These are phyloP conservation scores for Trichosporon sp. DNA, from an alignment of 1,284 basidiomycete genomes.

Conservation along the genomic window DNA sequence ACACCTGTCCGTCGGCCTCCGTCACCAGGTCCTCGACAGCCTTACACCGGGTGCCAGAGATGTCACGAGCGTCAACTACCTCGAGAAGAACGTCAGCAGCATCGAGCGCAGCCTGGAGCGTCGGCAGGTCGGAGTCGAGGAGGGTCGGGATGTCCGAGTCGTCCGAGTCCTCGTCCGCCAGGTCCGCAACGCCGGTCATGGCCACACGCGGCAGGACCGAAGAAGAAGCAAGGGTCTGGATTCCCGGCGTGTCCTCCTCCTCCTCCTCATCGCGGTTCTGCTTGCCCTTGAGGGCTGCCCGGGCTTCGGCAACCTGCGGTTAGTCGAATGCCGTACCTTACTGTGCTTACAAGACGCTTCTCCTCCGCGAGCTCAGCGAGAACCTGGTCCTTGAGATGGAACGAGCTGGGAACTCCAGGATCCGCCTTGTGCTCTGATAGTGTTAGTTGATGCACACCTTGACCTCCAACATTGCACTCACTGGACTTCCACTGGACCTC, in stretches of 20 bases:
- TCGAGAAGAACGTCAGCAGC: constrained; percentile 80
- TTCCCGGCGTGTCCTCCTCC: constrained; percentile 52
- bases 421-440: constrained; percentile 75
- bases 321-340: neutral
- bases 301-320: constrained; percentile 16
- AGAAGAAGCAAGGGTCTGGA: constrained; percentile 37
- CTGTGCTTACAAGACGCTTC: constrained; percentile 60
- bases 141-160: constrained; percentile 64
- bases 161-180: constrained; percentile 42
- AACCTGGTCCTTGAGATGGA: constrained; percentile 96
- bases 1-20: constrained; percentile 55
- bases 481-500: constrained; percentile 88
- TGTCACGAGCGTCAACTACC: constrained; percentile 84
- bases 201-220: constrained; percentile 37
- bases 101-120: constrained; percentile 73
- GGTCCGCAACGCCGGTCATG: constrained; percentile 27
- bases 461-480: constrained; percentile 58
- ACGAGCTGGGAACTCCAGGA: constrained; percentile 94
- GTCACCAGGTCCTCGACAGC: constrained; percentile 66
- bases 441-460: constrained; percentile 17
- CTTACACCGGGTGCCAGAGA: constrained; percentile 68
- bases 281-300: constrained; percentile 12
- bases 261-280: constrained; percentile 41
- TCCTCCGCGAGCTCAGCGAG: constrained; percentile 85
- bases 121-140: constrained; percentile 69